A percentile compares a stretch with the other conserved stretches of the same genome.
Evolutionary conservation across 208 protist genomes (phyloP).

Genomic region (Leishmania arabica): DNA sequence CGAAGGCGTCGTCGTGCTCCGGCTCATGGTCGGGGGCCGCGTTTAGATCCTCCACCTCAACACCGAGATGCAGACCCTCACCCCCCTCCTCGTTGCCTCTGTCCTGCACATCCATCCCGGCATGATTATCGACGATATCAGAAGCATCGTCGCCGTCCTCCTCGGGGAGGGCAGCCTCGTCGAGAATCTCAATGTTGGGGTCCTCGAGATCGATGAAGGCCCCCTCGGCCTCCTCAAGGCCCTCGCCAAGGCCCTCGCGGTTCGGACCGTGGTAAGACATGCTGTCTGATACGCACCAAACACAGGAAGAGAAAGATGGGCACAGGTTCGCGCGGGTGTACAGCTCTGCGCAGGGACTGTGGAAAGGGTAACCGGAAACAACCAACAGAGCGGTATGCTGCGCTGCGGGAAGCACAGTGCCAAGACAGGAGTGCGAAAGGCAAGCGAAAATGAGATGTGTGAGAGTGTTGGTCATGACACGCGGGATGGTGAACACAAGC

Average conservation of each 20-base stretch:
- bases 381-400: not conserved
- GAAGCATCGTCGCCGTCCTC: constrained; percentile 42
- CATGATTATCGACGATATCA: constrained; percentile 19
- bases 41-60: constrained; percentile 80
- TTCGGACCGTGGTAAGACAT: constrained; percentile 26
- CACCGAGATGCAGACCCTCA: constrained; percentile 23
- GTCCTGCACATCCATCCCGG: constrained; percentile 12
- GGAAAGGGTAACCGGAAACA: not conserved
- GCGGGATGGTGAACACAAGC: not conserved
- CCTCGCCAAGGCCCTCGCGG: constrained; percentile 26
- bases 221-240: constrained; percentile 58
- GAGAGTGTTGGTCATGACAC: not conserved
- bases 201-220: constrained; percentile 89
- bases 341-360: too few relatives aligned
- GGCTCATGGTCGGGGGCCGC: constrained; percentile 73
- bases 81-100: constrained; percentile 18
- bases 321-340: too few relatives aligned
- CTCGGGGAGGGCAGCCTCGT: constrained; percentile 40
- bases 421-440: not conserved
- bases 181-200: constrained; percentile 74
- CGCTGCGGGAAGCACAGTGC: not conserved
- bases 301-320: not conserved
- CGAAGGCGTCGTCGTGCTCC: constrained; percentile 79
- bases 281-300: not conserved
- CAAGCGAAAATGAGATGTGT: not conserved